A percentile compares a stretch with the other conserved stretches of the same genome.
Evolutionary conservation across 2,329 filamentous ascomycete species (phyloP).

Genomic region (Catunica adiposa): DNA sequence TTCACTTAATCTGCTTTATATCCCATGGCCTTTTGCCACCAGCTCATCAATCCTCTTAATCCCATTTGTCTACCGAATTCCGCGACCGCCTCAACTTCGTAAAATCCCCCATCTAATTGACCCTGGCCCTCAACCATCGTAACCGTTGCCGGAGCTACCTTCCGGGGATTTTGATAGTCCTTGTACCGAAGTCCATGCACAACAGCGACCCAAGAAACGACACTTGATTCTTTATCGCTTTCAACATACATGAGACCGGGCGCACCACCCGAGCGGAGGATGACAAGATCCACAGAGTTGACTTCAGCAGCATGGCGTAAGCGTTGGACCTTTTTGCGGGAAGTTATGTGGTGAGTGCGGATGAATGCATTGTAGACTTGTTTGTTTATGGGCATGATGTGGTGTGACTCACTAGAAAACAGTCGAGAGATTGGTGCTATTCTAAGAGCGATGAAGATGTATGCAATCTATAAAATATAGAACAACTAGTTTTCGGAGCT

Average conservation of each 20-base stretch:
- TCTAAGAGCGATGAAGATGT: no score
- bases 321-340: conserved; percentile 48
- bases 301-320: conserved; percentile 47
- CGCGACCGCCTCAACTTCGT: conserved; percentile 46
- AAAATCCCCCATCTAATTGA: conserved; percentile 21
- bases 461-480: no score
- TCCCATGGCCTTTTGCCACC: conserved; percentile 57
- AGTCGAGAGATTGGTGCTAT: no score
- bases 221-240: conserved; percentile 32
- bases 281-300: conserved; percentile 39
- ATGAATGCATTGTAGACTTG: conserved; percentile 39
- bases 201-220: conserved; percentile 45
- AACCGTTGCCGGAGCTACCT: conserved; percentile 25
- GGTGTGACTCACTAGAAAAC: no score
- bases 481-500: no score
- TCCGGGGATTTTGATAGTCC: conserved; percentile 48
- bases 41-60: conserved; percentile 36
- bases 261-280: conserved; percentile 49
- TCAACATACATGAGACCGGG: conserved; percentile 71
- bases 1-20: conserved; percentile 21
- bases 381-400: neutral
- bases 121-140: conserved; percentile 1
- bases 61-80: conserved; percentile 49
- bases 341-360: conserved; percentile 67
- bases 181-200: conserved; percentile 55